These are phyloP conservation scores for Backusella tuberculispora DNA, from an alignment of 192 early-diverging fungal species.

Conservation along the genomic window DNA sequence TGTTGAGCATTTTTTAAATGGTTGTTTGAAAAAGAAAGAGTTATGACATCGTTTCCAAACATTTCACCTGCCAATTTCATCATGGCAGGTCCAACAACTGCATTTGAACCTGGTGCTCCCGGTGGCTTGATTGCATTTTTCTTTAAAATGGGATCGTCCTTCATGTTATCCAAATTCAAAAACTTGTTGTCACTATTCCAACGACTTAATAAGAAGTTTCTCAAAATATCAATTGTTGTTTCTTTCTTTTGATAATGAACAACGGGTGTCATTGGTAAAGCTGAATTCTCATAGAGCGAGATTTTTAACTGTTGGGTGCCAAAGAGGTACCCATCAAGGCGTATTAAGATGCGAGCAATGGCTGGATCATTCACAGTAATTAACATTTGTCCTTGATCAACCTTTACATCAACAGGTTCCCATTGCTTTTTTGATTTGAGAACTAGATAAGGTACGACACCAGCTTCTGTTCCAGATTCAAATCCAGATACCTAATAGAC, in stretches of 20 bases:
- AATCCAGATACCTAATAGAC: slow-evolving; percentile 25
- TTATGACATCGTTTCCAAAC: slow-evolving; percentile 35
- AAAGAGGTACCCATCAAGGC: slow-evolving; percentile 35
- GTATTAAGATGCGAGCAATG: slow-evolving; percentile 21
- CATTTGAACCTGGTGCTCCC: slow-evolving; percentile 22
- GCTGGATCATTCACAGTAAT: slow-evolving; percentile 25
- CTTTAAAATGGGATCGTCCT: slow-evolving; percentile 34
- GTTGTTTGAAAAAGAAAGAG: slow-evolving; percentile 49
- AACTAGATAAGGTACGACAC: slow-evolving; percentile 32
- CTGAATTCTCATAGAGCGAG: neutral
- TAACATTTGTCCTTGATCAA: slow-evolving; percentile 11
- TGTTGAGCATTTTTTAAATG: slow-evolving; percentile 40
- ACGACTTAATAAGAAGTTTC: slow-evolving; percentile 30
- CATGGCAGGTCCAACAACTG: slow-evolving; percentile 36
- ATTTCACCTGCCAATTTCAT: slow-evolving; percentile 41
- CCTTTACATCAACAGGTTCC: slow-evolving; percentile 31
- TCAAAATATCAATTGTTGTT: slow-evolving; percentile 35
- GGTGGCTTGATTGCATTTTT: slow-evolving; percentile 29
- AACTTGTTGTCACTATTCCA: slow-evolving; percentile 27
- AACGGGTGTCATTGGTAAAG: slow-evolving; percentile 5
- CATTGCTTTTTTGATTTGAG: slow-evolving; percentile 37
- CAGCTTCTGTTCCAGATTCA: slow-evolving; percentile 24
- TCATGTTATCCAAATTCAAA: slow-evolving; percentile 40
- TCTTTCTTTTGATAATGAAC: slow-evolving; percentile 3
- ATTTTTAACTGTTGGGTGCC: slow-evolving; percentile 22